Evolutionary conservation across 441 rosid genomes (phyloP).

Genomic region (Corymbia calophylla): DNA sequence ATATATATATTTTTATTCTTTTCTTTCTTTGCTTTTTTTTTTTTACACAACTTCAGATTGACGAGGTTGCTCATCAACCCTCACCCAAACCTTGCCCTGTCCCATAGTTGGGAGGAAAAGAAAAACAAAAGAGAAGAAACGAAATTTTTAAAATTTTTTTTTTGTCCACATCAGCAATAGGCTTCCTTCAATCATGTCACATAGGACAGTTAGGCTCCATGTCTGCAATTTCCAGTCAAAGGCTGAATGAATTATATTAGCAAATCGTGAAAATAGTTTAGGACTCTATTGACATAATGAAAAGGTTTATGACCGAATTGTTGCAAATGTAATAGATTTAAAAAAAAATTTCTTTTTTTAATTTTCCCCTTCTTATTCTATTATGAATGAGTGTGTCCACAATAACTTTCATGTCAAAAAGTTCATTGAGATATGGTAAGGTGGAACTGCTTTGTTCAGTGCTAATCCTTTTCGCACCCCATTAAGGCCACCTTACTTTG

Average conservation of each 20-base stretch:
- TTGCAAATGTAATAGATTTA: too few species aligned
- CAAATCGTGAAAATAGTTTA: background rate
- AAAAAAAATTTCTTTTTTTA: too few species aligned
- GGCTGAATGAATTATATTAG: background rate
- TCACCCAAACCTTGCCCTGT: too few species aligned
- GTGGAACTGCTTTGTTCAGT: background rate
- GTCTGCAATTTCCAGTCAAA: background rate
- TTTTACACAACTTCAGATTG: too few species aligned
- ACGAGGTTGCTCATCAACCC: too few species aligned
- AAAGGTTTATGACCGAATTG: background rate
- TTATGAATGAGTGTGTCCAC: background rate
- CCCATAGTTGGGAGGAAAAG: too few species aligned
- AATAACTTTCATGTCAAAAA: background rate
- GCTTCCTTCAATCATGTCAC: background rate
- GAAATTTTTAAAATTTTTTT: too few species aligned
- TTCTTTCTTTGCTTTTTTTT: too few species aligned
- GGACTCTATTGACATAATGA: background rate
- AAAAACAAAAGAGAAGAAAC: too few species aligned
- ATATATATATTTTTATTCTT: too few species aligned
- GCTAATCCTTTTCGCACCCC: background rate
- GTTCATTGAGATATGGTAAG: background rate
- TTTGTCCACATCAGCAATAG: fast-evolving
- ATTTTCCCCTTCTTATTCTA: background rate
- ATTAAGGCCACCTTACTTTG: background rate
- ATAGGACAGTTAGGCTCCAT: fast-evolving